Evolutionary conservation across 257 asterid genomes (phyloP).

Genomic region (Scutellaria galericulata): DNA sequence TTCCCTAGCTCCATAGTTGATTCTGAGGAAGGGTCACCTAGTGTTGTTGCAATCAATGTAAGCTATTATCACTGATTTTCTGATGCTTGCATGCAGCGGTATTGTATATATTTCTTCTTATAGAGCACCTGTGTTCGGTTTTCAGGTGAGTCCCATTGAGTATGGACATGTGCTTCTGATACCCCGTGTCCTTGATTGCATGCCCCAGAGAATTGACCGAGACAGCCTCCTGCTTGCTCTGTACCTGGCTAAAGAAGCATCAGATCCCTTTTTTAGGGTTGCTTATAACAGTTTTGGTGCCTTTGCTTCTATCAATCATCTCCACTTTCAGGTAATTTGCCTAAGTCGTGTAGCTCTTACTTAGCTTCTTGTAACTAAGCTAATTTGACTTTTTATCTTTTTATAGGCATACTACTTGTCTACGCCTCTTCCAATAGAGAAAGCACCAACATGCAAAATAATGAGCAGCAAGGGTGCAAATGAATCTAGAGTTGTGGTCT

Average conservation of each 20-base stretch:
- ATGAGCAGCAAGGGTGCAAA: constrained; percentile 49
- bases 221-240: constrained; percentile 65
- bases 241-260: constrained; percentile 59
- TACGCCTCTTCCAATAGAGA: constrained; percentile 72
- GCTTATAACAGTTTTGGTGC: constrained; percentile 88
- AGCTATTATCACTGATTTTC: constrained; percentile 35
- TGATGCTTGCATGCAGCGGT: not conserved
- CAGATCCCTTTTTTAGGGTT: constrained; percentile 65
- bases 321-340: constrained; percentile 74
- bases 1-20: constrained; percentile 41
- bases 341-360: constrained; percentile 2
- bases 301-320: constrained; percentile 85
- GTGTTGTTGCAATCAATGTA: constrained; percentile 68
- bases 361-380: constrained; percentile 1
- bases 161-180: constrained; percentile 82
- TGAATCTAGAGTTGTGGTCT: constrained; percentile 54
- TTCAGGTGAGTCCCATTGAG: constrained; percentile 88
- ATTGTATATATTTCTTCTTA: constrained; percentile 21
- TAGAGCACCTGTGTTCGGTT: not conserved
- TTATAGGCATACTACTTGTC: constrained; percentile 71
- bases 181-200: constrained; percentile 67
- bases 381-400: constrained; percentile 13
- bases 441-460: constrained; percentile 53
- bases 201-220: constrained; percentile 62
- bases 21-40: constrained; percentile 50